A percentile compares a stretch with the other conserved stretches of the same genome.
Evolutionary conservation across 2,329 filamentous ascomycete genomes (phyloP).

Genomic region (Pseudogymnoascus sp.): DNA sequence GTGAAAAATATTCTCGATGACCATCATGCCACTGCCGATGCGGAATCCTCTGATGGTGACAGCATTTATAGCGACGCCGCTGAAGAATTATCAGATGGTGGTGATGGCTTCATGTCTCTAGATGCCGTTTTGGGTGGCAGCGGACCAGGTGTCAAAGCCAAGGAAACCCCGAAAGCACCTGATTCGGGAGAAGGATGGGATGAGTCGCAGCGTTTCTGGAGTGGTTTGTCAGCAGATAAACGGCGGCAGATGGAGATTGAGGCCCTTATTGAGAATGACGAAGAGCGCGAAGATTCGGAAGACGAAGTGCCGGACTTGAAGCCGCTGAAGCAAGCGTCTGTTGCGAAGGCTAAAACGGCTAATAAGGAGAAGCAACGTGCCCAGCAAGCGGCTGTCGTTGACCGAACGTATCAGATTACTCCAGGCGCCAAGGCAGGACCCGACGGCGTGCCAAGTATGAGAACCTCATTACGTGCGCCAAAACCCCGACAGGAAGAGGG

Average conservation of each 20-base stretch:
- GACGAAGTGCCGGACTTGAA: constrained; percentile 30
- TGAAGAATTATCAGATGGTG: constrained; percentile 57
- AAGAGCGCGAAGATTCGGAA: constrained; percentile 33
- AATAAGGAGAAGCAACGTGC: constrained; percentile 8
- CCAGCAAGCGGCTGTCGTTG: not conserved
- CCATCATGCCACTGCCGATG: not conserved
- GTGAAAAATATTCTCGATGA: constrained; percentile 14
- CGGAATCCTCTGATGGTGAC: constrained; percentile 39
- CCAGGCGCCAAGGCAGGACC: constrained; percentile 26
- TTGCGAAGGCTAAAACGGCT: constrained; percentile 20
- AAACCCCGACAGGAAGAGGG: constrained; percentile 17
- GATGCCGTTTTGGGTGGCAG: constrained; percentile 60
- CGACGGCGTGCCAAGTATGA: constrained; percentile 31
- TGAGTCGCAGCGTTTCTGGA: constrained; percentile 63
- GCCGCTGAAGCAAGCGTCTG: constrained; percentile 13
- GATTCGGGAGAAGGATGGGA: constrained; percentile 45
- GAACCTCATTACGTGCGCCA: constrained; percentile 40
- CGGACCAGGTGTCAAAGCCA: constrained; percentile 33
- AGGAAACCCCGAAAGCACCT: constrained; percentile 16
- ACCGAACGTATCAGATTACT: constrained; percentile 36
- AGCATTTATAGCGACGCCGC: constrained; percentile 71
- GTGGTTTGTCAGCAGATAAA: constrained; percentile 54
- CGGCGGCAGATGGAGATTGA: constrained; percentile 51
- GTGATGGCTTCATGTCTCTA: constrained; percentile 63
- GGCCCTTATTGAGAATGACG: constrained; percentile 39